phyloP scores from a whole-genome alignment of 2,329 filamentous ascomycete species.

The Colletotrichum sp. region DNA sequence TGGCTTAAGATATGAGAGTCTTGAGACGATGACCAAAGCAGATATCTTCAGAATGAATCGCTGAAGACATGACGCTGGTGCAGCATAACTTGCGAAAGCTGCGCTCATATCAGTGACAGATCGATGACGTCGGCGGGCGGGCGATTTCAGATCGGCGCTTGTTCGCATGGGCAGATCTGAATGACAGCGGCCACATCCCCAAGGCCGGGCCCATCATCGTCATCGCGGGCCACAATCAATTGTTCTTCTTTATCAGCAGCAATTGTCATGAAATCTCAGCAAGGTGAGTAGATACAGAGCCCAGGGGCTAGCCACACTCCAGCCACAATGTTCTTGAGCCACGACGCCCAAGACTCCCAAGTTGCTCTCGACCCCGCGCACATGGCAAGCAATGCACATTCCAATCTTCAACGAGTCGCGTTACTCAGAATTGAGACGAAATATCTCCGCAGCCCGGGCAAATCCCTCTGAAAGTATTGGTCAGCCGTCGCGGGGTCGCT shows the following conservation, averaged over 20 bases:
- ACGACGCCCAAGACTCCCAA: background rate
- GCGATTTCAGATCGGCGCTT: conserved; percentile 15
- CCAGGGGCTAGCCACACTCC: background rate
- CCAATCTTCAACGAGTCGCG: background rate
- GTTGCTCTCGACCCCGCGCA: background rate
- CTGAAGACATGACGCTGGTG: background rate
- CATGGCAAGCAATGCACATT: background rate
- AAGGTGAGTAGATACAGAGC: background rate
- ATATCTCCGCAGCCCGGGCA: background rate
- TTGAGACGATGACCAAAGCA: background rate
- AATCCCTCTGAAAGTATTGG: background rate
- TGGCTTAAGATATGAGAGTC: background rate
- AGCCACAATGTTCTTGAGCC: background rate
- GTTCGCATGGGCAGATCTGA: background rate
- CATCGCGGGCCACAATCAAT: background rate
- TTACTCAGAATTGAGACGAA: background rate
- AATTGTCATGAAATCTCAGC: background rate
- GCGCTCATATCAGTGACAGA: conserved; percentile 7
- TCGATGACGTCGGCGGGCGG: conserved; percentile 22
- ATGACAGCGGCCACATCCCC: background rate
- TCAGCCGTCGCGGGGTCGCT: background rate
- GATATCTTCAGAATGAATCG: background rate
- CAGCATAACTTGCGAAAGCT: background rate
- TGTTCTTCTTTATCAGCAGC: background rate
- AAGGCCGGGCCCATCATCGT: background rate